Percentiles rank a stretch among this genome's conserved stretches.
These are phyloP conservation scores for Fraxinus xanthoxyloides DNA, from an alignment of 305 asterid species.

Conservation along the genomic window DNA sequence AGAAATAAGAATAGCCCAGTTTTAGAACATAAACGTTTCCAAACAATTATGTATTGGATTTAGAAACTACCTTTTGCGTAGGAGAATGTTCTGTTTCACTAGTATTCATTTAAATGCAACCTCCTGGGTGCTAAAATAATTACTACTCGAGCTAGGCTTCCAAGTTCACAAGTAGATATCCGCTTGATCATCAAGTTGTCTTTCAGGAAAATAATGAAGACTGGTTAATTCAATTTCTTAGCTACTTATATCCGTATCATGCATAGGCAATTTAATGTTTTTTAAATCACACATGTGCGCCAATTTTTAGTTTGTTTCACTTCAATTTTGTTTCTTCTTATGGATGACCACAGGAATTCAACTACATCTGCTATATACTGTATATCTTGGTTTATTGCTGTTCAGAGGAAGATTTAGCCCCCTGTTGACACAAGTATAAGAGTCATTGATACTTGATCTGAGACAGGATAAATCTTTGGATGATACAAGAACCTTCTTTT, in stretches of 20 bases:
- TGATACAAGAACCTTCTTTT: neutral
- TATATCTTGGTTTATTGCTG: neutral
- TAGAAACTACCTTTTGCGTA: neutral
- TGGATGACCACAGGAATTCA: constrained; percentile 17
- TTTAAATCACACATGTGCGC: neutral
- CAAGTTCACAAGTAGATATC: neutral
- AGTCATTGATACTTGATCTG: neutral
- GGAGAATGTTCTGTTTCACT: neutral
- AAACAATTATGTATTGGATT: neutral
- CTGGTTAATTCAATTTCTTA: neutral
- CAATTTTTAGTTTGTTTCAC: neutral
- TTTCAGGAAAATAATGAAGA: neutral
- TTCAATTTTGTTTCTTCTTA: neutral
- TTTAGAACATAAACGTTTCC: neutral
- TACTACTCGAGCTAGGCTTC: neutral
- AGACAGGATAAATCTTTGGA: neutral
- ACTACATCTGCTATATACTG: neutral
- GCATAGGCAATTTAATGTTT: neutral
- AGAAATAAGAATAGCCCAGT: neutral
- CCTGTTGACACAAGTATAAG: neutral
- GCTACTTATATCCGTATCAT: neutral
- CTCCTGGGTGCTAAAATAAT: neutral
- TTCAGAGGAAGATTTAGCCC: constrained; percentile 15
- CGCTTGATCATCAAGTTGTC: neutral
- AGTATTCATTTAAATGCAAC: neutral